A percentile compares a stretch with the other conserved stretches of the same genome.
Evolutionary conservation across 1,139 yeast species (phyloP).

Genomic region (Debaryomyces nepalensis): DNA sequence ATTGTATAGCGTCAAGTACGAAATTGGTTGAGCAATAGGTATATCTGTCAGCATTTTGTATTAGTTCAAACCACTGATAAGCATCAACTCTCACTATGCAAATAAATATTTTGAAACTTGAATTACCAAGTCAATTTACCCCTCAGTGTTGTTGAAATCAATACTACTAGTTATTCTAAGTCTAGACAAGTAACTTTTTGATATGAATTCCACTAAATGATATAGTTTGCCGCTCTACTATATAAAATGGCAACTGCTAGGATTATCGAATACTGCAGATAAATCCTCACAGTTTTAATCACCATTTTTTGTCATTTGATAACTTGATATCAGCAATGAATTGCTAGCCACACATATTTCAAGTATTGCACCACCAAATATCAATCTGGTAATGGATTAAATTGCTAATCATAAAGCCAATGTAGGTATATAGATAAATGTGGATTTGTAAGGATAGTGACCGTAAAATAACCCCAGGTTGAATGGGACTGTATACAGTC

Average conservation of each 20-base stretch:
- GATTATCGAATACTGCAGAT: conserved; percentile 5
- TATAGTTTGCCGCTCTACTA: conserved; percentile 9
- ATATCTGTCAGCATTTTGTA: conserved; percentile 9
- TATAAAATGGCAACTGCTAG: conserved; percentile 9
- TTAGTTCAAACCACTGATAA: conserved; percentile 6
- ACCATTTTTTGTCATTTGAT: not conserved
- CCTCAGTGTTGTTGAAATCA: not conserved
- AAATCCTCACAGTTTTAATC: not conserved
- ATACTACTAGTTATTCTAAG: not conserved
- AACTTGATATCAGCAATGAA: not conserved
- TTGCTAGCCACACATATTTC: not conserved
- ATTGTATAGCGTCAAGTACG: conserved; percentile 42
- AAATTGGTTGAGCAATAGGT: conserved; percentile 17
- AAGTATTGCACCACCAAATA: no score
- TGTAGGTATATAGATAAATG: no score
- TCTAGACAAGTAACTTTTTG: not conserved
- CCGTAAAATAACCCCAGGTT: no score
- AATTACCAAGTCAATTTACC: not conserved
- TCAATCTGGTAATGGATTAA: no score
- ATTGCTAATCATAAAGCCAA: no score
- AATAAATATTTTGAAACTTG: not conserved
- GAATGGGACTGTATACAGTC: not conserved
- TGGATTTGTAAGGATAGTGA: no score
- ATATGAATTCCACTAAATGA: no score
- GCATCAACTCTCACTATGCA: conserved; percentile 6